Evolutionary conservation across 2,329 filamentous ascomycete genomes (phyloP).

Genomic region (Coniochaeta sp.): DNA sequence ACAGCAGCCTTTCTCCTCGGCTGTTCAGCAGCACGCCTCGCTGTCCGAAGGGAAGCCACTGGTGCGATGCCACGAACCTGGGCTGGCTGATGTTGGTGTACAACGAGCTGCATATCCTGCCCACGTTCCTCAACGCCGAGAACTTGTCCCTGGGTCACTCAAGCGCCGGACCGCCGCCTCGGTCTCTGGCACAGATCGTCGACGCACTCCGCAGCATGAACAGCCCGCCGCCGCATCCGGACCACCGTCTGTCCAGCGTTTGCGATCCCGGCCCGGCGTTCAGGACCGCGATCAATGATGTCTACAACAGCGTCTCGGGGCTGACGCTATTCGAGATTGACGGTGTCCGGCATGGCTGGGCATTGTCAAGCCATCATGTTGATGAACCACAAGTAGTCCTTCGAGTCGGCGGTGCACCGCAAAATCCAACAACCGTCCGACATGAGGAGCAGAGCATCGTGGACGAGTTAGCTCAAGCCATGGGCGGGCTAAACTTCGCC

Average conservation of each 20-base stretch:
- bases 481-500: neutral
- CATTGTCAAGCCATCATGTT: conserved; percentile 30
- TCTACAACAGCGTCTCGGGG: conserved; percentile 42
- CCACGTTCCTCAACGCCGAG: conserved; percentile 14
- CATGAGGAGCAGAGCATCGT: neutral
- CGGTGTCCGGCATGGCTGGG: conserved; percentile 41
- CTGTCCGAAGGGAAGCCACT: conserved; percentile 40
- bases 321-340: conserved; percentile 41
- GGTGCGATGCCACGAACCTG: conserved; percentile 44
- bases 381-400: conserved; percentile 26
- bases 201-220: conserved; percentile 34
- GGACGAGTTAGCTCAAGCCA: neutral
- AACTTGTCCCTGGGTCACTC: neutral
- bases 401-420: neutral
- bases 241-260: conserved; percentile 14
- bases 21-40: conserved; percentile 29
- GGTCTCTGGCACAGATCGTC: conserved; percentile 37
- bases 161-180: conserved; percentile 12
- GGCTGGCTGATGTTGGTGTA: conserved; percentile 47
- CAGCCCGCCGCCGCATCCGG: conserved; percentile 30
- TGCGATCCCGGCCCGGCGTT: conserved; percentile 44
- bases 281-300: conserved; percentile 37
- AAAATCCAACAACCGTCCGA: neutral
- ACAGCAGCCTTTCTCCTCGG: conserved; percentile 4
- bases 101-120: conserved; percentile 36